phyloP scores from a whole-genome alignment of 2,329 filamentous ascomycete genomes.

The Decorospora gaudefroyi region DNA sequence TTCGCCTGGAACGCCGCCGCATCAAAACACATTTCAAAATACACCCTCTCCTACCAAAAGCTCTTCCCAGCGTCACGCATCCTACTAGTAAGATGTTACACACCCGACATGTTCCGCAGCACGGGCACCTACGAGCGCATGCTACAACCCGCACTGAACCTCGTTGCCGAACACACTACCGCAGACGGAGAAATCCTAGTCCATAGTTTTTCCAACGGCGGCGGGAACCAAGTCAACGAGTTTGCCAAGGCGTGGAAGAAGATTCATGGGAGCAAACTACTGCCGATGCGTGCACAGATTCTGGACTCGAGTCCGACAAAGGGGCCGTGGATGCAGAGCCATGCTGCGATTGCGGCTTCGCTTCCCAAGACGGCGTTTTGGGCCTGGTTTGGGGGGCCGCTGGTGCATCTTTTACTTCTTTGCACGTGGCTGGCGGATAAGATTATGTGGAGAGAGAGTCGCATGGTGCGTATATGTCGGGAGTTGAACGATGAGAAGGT shows the following conservation, averaged over 20 bases:
- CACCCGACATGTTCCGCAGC: conserved; percentile 38
- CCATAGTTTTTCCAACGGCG: conserved; percentile 47
- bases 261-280: conserved; percentile 14
- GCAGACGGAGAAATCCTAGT: conserved; percentile 37
- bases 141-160: conserved; percentile 33
- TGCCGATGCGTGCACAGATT: conserved; percentile 40
- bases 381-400: conserved; percentile 31
- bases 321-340: conserved; percentile 38
- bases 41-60: conserved; percentile 38
- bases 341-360: conserved; percentile 37
- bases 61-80: conserved; percentile 42
- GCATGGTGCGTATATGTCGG: conserved; percentile 35
- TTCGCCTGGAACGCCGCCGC: conserved; percentile 46
- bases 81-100: conserved; percentile 38
- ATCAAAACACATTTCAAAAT: conserved; percentile 46
- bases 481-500: conserved; percentile 36
- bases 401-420: conserved; percentile 38
- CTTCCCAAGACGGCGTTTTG: conserved; percentile 35
- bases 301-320: conserved; percentile 45
- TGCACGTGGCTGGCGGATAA: conserved; percentile 24
- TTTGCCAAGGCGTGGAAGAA: conserved; percentile 41
- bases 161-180: conserved; percentile 30
- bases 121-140: conserved; percentile 21
- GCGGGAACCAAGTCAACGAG: conserved; percentile 41
- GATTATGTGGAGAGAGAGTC: conserved; percentile 27